phyloP scores from a whole-genome alignment of 768 basidiomycete genomes.

The Paxillus ammoniavirescens region DNA sequence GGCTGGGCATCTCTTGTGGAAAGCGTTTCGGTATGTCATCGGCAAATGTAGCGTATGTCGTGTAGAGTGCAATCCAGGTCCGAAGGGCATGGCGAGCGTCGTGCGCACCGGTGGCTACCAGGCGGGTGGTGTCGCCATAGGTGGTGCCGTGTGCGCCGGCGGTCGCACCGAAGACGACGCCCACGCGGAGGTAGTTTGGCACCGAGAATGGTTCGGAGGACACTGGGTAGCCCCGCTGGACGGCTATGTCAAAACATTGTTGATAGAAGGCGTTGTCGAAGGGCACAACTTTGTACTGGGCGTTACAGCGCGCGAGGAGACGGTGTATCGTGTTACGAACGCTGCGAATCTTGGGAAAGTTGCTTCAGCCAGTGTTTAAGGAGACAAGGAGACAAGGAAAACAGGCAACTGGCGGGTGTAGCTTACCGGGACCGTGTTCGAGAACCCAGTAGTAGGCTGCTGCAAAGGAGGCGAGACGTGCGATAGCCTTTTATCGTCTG shows the following conservation, averaged over 20 bases:
- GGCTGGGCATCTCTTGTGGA: constrained; percentile 12
- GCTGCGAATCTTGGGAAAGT: constrained; percentile 5
- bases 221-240: constrained; percentile 25
- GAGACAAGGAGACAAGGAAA: too few relatives aligned
- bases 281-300: constrained; percentile 10
- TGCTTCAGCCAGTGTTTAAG: too few relatives aligned
- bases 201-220: constrained; percentile 17
- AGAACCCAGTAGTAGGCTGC: too few relatives aligned
- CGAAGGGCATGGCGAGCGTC: constrained; percentile 6
- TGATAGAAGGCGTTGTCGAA: constrained; percentile 17
- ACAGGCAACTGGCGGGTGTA: too few relatives aligned
- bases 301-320: constrained; percentile 15
- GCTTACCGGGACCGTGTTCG: too few relatives aligned
- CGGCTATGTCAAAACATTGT: constrained; percentile 23
- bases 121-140: too few relatives aligned
- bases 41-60: constrained; percentile 27
- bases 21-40: constrained; percentile 37
- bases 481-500: too few relatives aligned
- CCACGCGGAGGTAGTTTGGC: constrained; percentile 30
- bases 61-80: constrained; percentile 36
- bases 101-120: too few relatives aligned
- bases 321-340: constrained; percentile 14
- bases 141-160: constrained; percentile 27
- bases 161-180: constrained; percentile 25
- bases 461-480: too few relatives aligned